Percentiles rank a stretch among this genome's conserved stretches.
Evolutionary conservation across 2,329 filamentous ascomycete genomes (phyloP).

Genomic region (Fusarium graminum): DNA sequence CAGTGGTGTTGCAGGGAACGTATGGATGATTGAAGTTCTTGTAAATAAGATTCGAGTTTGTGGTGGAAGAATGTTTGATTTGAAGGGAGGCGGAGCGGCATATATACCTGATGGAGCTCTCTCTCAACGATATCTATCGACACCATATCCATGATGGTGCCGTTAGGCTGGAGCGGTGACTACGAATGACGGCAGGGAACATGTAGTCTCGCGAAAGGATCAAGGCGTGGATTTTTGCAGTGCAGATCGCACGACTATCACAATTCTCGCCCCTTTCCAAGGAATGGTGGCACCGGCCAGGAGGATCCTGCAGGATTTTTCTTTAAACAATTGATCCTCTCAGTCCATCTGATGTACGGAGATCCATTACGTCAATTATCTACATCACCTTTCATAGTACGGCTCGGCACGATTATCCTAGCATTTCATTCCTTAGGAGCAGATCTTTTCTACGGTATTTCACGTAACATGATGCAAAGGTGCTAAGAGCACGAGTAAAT

Average conservation of each 20-base stretch:
- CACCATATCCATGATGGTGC: background rate
- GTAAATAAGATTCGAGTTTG: too few species aligned
- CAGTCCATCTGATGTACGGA: too few species aligned
- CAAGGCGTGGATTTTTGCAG: background rate
- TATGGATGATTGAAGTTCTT: too few species aligned
- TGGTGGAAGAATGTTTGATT: too few species aligned
- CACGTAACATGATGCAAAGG: too few species aligned
- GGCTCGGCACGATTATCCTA: background rate
- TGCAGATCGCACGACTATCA: background rate
- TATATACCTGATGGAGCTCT: background rate
- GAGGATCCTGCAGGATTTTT: background rate
- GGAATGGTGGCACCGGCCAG: background rate
- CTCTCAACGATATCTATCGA: too few species aligned
- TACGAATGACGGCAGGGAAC: background rate
- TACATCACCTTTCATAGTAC: background rate
- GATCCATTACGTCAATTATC: background rate
- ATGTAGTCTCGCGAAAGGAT: background rate
- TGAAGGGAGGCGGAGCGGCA: too few species aligned
- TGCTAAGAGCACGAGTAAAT: too few species aligned
- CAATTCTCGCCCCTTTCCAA: background rate
- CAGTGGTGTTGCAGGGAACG: background rate
- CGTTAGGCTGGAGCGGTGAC: background rate
- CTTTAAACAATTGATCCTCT: too few species aligned
- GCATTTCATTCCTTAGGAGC: too few species aligned
- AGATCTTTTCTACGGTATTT: background rate